phyloP scores from a whole-genome alignment of 139 green algal genomes.

The Micractinium sp. region DNA sequence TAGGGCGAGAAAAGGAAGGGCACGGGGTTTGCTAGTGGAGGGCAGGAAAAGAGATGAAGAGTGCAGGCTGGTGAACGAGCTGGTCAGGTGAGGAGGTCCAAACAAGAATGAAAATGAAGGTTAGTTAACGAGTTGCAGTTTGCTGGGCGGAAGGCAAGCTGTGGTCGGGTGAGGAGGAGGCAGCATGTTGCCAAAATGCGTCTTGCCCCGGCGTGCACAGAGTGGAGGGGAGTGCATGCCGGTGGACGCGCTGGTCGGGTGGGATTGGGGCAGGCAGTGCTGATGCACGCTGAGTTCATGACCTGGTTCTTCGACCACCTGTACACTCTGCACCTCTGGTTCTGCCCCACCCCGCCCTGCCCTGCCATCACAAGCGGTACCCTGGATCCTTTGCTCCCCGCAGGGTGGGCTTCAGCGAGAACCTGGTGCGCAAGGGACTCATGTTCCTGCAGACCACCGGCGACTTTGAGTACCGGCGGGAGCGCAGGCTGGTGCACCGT shows the following conservation, averaged over 20 bases:
- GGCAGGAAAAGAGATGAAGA: constrained; percentile 30
- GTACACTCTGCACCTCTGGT: too few species aligned
- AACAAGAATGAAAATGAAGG: too few species aligned
- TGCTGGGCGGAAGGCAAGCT: not conserved
- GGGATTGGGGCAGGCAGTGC: not conserved
- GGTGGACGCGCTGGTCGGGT: constrained; percentile 63
- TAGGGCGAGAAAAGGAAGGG: not conserved
- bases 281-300: too few species aligned
- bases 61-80: constrained; percentile 64
- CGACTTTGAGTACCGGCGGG: constrained; percentile 61
- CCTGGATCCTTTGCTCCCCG: not conserved
- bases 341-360: too few species aligned
- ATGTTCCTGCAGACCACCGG: constrained; percentile 51
- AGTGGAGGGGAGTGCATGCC: constrained; percentile 54
- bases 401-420: constrained; percentile 59
- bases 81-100: constrained; percentile 39
- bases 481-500: constrained; percentile 57
- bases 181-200: too few species aligned
- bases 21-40: too few species aligned
- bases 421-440: constrained; percentile 57
- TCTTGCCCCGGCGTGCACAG: too few species aligned
- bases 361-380: not conserved
- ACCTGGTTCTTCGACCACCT: too few species aligned
- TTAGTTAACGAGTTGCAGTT: too few species aligned
- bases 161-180: too few species aligned